phyloP scores from a whole-genome alignment of 257 asterid species.

The Schizonepeta tenuifolia region DNA sequence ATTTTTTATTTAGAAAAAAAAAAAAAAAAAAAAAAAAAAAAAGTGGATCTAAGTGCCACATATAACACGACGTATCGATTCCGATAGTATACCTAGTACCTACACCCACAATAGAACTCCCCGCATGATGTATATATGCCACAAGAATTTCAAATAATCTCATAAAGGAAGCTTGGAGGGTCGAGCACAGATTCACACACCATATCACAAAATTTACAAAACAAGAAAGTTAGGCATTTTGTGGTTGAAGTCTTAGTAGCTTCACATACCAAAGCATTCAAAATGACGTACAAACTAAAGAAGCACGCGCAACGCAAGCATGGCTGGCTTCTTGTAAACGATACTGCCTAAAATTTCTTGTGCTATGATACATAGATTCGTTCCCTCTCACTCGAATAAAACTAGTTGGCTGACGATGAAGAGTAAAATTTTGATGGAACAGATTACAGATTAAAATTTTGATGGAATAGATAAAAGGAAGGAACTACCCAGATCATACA shows the following conservation, averaged over 20 bases:
- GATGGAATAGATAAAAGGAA: conserved; percentile 39
- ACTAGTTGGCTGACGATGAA: conserved; percentile 48
- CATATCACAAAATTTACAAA: conserved; percentile 7
- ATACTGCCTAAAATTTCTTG: not conserved
- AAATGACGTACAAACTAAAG: not conserved
- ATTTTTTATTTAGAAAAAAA: too few species aligned
- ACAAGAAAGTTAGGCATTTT: conserved; percentile 17
- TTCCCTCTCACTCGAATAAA: not conserved
- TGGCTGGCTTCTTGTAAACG: not conserved
- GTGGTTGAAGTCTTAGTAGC: conserved; percentile 37
- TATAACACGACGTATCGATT: too few species aligned
- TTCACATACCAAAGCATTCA: conserved; percentile 28
- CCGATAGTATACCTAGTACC: too few species aligned
- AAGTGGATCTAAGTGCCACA: too few species aligned
- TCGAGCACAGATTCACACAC: conserved; percentile 13
- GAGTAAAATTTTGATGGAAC: conserved; percentile 33
- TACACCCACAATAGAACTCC: too few species aligned
- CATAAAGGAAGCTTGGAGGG: not conserved
- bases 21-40: too few species aligned
- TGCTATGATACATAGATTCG: conserved; percentile 3
- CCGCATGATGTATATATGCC: too few species aligned
- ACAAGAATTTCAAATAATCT: too few species aligned
- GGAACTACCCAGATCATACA: conserved; percentile 43
- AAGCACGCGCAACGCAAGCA: not conserved
- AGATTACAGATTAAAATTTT: conserved; percentile 8